A percentile compares a stretch with the other conserved stretches of the same genome.
Evolutionary conservation across 1,139 yeast genomes (phyloP).

Genomic region (Diutina neorugosa): DNA sequence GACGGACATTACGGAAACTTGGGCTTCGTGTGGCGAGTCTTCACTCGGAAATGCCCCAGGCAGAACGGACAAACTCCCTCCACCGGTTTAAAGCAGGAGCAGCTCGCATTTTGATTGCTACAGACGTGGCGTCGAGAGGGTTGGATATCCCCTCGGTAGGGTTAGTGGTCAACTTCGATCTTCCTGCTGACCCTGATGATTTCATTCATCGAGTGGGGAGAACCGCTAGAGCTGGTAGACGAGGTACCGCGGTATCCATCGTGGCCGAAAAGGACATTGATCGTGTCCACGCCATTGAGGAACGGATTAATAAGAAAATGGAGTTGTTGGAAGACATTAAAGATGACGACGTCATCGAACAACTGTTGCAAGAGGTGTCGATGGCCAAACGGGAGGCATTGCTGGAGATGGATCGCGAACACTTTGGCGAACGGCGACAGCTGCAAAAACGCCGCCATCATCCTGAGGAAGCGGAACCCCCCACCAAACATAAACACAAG

Average conservation of each 20-base stretch:
- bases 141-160: slow-evolving; percentile 90
- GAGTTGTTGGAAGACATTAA: slow-evolving; percentile 53
- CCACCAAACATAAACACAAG: neutral
- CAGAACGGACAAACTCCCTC: slow-evolving; percentile 78
- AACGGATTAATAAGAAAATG: slow-evolving; percentile 70
- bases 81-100: slow-evolving; percentile 93
- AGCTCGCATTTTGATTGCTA: slow-evolving; percentile 82
- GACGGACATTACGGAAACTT: slow-evolving; percentile 61
- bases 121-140: slow-evolving; percentile 97
- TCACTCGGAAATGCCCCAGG: slow-evolving; percentile 92
- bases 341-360: slow-evolving; percentile 66
- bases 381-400: slow-evolving; percentile 82
- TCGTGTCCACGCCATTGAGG: slow-evolving; percentile 78
- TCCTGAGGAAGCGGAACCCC: neutral
- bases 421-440: slow-evolving; percentile 65
- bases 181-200: slow-evolving; percentile 95
- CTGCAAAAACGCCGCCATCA: slow-evolving; percentile 29
- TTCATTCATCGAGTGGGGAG: slow-evolving; percentile 98
- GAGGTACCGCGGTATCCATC: slow-evolving; percentile 43
- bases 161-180: slow-evolving; percentile 79
- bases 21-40: slow-evolving; percentile 78
- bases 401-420: slow-evolving; percentile 88
- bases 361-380: slow-evolving; percentile 55
- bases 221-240: slow-evolving; percentile 97
- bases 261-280: slow-evolving; percentile 79